Conservation (phyloP, 2,329 filamentous ascomycete species). For the Pestalotiopsis sp. region DNA sequence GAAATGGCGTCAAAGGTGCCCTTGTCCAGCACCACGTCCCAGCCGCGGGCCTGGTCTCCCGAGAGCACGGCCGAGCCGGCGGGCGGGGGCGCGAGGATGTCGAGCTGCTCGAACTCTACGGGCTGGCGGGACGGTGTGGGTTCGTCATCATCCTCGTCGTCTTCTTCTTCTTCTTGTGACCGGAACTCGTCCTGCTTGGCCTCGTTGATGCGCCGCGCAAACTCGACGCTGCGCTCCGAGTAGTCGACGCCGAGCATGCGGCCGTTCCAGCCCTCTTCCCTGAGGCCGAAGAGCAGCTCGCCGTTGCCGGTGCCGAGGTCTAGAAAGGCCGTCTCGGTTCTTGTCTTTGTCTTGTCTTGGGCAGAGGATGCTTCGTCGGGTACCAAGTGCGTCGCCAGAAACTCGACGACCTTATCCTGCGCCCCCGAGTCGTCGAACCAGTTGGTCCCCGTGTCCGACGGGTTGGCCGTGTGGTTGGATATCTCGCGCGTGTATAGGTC, state of each 20-base stretch:
- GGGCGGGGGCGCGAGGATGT: slow-evolving; percentile 55
- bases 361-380: slow-evolving; percentile 26
- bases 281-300: slow-evolving; percentile 81
- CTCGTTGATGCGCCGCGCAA: slow-evolving; percentile 69
- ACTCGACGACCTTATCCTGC: slow-evolving; percentile 76
- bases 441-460: slow-evolving; percentile 81
- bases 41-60: slow-evolving; percentile 48
- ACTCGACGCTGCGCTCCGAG: slow-evolving; percentile 70
- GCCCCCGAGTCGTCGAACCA: slow-evolving; percentile 97
- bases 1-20: slow-evolving; percentile 96
- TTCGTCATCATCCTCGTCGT: slow-evolving; percentile 22
- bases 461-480: slow-evolving; percentile 70
- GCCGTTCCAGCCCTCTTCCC: slow-evolving; percentile 67
- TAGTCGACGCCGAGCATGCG: slow-evolving; percentile 89
- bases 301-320: slow-evolving; percentile 96
- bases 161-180: slow-evolving; percentile 25
- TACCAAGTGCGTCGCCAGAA: slow-evolving; percentile 52
- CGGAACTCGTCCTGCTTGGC: slow-evolving; percentile 23
- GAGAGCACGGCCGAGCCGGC: slow-evolving; percentile 14
- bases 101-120: slow-evolving; percentile 48
- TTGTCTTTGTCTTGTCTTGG: slow-evolving; percentile 20
- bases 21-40: slow-evolving; percentile 95
- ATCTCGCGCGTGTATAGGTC: slow-evolving; percentile 72
- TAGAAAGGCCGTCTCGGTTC: slow-evolving; percentile 63
- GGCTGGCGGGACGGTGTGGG: slow-evolving; percentile 24